A percentile compares a stretch with the other conserved stretches of the same genome.
Evolutionary conservation across 202 grass and related monocot genomes (phyloP).

Genomic region (Schoenoplectus triqueter): DNA sequence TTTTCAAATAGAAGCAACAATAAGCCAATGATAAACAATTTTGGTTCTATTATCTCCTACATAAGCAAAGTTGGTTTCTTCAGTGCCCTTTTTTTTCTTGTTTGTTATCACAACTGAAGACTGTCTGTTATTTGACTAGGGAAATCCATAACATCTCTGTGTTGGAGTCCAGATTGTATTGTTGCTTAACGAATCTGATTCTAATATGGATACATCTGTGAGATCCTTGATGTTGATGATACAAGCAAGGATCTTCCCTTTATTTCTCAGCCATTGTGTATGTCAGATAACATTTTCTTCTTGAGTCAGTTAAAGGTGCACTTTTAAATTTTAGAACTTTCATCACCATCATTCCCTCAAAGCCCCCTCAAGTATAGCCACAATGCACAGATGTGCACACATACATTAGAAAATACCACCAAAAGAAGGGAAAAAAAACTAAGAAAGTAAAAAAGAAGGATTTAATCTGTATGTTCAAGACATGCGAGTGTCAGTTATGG

Average conservation of each 20-base stretch:
- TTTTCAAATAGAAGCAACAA: background rate
- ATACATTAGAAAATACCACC: too few relatives aligned
- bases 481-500: background rate
- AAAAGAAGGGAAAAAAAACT: background rate
- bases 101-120: slow-evolving; percentile 29
- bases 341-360: too few relatives aligned
- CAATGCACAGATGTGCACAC: too few relatives aligned
- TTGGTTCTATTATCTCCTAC: background rate
- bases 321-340: background rate
- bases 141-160: slow-evolving; percentile 82
- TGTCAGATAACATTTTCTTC: slow-evolving; percentile 46
- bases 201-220: slow-evolving; percentile 50
- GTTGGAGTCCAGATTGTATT: slow-evolving; percentile 90
- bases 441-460: background rate
- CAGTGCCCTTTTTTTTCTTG: background rate
- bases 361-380: too few relatives aligned
- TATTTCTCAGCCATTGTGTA: slow-evolving; percentile 53
- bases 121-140: slow-evolving; percentile 49
- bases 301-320: slow-evolving; percentile 66
- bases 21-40: background rate
- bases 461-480: slow-evolving; percentile 10
- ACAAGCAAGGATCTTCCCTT: slow-evolving; percentile 67
- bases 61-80: background rate
- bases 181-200: slow-evolving; percentile 69
- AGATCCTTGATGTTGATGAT: slow-evolving; percentile 82